A percentile compares a stretch with the other conserved stretches of the same genome.
Evolutionary conservation across 202 grass and related monocot species (phyloP).

Genomic region (Hordeum pubiflorum): DNA sequence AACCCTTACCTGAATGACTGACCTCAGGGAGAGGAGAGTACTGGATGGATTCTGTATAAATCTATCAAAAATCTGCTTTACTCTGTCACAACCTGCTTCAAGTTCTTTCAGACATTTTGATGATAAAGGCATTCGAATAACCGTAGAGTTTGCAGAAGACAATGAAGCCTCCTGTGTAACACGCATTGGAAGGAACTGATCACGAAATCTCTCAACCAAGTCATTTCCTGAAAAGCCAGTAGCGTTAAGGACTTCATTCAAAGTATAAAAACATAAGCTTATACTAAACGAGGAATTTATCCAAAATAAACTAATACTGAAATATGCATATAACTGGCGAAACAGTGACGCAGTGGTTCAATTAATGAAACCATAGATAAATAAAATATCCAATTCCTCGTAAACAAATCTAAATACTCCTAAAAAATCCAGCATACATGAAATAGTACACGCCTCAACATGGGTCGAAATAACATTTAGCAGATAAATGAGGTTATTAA

Average conservation of each 20-base stretch:
- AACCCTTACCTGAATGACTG: constrained; percentile 69
- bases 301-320: neutral
- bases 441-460: neutral
- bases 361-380: constrained; percentile 13
- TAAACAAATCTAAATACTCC: neutral
- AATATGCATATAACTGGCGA: neutral
- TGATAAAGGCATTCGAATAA: constrained; percentile 94
- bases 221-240: constrained; percentile 67
- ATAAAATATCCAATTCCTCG: constrained; percentile 1
- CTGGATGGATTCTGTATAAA: constrained; percentile 81
- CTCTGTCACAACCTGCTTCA: constrained; percentile 69
- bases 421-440: neutral
- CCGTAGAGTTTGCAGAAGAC: constrained; percentile 64
- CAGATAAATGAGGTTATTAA: neutral
- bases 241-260: constrained; percentile 5
- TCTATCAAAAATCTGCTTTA: constrained; percentile 75
- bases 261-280: neutral
- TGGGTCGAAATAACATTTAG: neutral
- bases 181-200: constrained; percentile 88
- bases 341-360: constrained; percentile 2
- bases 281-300: neutral
- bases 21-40: constrained; percentile 70
- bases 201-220: constrained; percentile 83
- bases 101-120: constrained; percentile 80
- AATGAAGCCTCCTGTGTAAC: constrained; percentile 69